phyloP scores from a whole-genome alignment of 2,329 filamentous ascomycete genomes.

The Cytospora mali region DNA sequence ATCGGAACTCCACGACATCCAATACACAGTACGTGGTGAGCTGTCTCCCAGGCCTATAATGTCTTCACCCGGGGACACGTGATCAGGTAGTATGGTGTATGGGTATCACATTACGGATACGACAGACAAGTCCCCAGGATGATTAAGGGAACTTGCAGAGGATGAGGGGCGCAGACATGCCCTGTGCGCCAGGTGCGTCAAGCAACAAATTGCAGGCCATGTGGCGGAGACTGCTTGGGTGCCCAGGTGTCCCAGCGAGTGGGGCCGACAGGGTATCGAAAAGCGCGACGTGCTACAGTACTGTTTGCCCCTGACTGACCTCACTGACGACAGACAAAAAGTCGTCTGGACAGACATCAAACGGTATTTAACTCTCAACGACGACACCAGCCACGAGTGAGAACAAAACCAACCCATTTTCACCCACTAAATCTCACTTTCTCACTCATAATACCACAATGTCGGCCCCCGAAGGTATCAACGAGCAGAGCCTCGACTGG shows the following conservation, averaged over 20 bases:
- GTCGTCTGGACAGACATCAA: background rate
- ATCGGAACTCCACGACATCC: no score
- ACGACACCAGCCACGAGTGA: background rate
- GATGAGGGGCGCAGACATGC: background rate
- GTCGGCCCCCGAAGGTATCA: conserved; percentile 18
- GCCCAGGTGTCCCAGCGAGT: background rate
- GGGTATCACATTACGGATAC: background rate
- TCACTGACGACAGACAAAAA: no score
- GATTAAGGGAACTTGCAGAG: background rate
- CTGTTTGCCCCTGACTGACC: background rate
- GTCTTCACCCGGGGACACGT: background rate
- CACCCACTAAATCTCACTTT: no score
- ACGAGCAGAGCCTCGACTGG: conserved; percentile 22
- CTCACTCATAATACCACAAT: conserved; percentile 11
- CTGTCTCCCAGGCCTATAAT: no score
- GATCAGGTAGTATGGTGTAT: background rate
- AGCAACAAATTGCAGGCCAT: background rate
- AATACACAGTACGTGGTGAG: no score
- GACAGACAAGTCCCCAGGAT: background rate
- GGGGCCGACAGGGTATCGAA: background rate
- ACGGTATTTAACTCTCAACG: background rate
- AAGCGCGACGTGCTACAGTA: background rate
- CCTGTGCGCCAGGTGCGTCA: background rate
- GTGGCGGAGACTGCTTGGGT: background rate
- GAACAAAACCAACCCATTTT: background rate